Conservation (phyloP, 257 asterid genomes). For the Solanum arcanum region DNA sequence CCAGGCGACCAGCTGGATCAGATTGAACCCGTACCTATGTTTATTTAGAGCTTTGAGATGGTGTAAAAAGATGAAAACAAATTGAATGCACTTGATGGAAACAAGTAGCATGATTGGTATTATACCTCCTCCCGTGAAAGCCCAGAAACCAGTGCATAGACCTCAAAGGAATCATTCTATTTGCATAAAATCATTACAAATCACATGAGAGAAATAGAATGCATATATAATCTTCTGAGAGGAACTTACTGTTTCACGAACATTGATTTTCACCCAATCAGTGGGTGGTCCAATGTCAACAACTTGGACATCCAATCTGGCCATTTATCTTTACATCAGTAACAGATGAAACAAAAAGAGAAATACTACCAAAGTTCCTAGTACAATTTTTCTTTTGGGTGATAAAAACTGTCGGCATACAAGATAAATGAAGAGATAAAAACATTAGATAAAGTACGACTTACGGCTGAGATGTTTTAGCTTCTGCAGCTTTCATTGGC, state of each 20-base stretch:
- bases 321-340: background rate
- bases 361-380: too few species aligned
- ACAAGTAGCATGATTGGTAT: background rate
- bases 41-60: background rate
- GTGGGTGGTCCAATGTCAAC: conserved; percentile 87
- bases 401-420: too few species aligned
- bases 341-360: background rate
- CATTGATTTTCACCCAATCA: conserved; percentile 89
- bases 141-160: conserved; percentile 87
- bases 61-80: background rate
- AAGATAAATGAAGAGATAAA: background rate
- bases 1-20: conserved; percentile 79
- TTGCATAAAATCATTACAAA: background rate
- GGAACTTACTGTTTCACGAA: conserved; percentile 68
- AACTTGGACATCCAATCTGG: conserved; percentile 55
- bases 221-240: background rate
- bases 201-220: background rate
- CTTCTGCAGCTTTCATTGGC: conserved; percentile 52
- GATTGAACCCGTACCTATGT: conserved; percentile 71
- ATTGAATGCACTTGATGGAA: background rate
- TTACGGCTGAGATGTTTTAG: conserved; percentile 66
- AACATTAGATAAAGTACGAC: conserved; percentile 1
- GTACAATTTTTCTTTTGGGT: too few species aligned
- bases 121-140: conserved; percentile 83
- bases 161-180: conserved; percentile 80